These are phyloP conservation scores for Mucor indicus DNA, from an alignment of 371 early-diverging fungal species.

Conservation along the genomic window DNA sequence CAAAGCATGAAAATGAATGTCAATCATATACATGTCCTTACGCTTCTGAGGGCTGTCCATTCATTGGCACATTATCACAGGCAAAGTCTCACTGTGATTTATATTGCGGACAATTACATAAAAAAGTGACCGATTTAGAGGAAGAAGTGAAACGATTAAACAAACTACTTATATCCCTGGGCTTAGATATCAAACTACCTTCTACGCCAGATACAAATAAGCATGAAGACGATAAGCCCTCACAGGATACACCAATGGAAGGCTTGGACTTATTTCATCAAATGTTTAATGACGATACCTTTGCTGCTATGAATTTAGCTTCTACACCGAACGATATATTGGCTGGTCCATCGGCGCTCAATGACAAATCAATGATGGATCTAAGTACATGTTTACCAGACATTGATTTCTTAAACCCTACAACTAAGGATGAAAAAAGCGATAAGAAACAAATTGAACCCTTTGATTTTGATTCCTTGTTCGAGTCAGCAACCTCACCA, in stretches of 20 bases:
- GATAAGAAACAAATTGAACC: no score
- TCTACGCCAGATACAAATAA: constrained; percentile 15
- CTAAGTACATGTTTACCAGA: constrained; percentile 11
- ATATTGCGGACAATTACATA: constrained; percentile 42
- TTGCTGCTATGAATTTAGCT: constrained; percentile 16
- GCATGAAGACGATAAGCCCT: constrained; percentile 3
- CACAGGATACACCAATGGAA: constrained; percentile 17
- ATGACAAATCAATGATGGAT: constrained; percentile 13
- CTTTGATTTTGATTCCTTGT: background rate
- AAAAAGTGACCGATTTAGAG: constrained; percentile 33
- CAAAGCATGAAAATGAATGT: constrained; percentile 36
- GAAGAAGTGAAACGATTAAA: constrained; percentile 28
- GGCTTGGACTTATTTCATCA: constrained; percentile 35
- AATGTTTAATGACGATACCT: constrained; percentile 27
- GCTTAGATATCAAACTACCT: constrained; percentile 10
- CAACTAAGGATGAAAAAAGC: no score
- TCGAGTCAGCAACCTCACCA: constrained; percentile 11
- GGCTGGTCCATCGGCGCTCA: background rate
- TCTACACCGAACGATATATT: background rate
- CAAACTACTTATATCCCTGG: constrained; percentile 8
- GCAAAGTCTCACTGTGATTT: constrained; percentile 29
- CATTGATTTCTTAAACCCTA: constrained; percentile 11
- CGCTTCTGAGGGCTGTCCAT: constrained; percentile 37
- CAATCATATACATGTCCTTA: constrained; percentile 40
- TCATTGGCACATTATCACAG: constrained; percentile 30